Conservation (phyloP, 768 basidiomycete species). For the Lactarius tabidus region DNA sequence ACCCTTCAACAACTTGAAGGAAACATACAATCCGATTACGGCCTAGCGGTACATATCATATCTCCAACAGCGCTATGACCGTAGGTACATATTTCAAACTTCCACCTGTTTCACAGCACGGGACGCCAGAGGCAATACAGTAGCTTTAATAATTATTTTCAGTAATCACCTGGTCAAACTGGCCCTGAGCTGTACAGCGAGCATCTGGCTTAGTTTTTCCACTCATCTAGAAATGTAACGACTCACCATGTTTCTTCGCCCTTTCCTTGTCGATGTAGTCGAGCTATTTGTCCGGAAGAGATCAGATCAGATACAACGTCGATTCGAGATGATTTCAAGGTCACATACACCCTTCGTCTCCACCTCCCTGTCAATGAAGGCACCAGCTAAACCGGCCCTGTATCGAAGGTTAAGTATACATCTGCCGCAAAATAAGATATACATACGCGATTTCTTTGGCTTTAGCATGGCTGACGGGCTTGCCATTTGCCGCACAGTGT, state of each 20-base stretch:
- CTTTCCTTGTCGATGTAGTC: slow-evolving; percentile 45
- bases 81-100: background rate
- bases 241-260: slow-evolving; percentile 39
- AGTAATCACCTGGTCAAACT: background rate
- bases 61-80: background rate
- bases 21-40: too few species aligned
- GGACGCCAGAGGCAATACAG: background rate
- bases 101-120: background rate
- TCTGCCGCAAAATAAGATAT: slow-evolving; percentile 2
- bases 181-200: background rate
- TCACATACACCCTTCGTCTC: slow-evolving; percentile 54
- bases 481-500: slow-evolving; percentile 47
- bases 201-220: background rate
- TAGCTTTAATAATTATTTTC: slow-evolving; percentile 6
- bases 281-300: slow-evolving; percentile 31
- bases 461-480: slow-evolving; percentile 45
- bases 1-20: too few species aligned
- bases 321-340: background rate
- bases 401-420: background rate
- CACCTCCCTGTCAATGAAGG: slow-evolving; percentile 50
- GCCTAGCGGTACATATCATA: background rate
- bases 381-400: slow-evolving; percentile 54
- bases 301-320: background rate
- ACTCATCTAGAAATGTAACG: background rate
- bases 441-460: slow-evolving; percentile 53